Base-by-base conservation (phyloP, 2,329 filamentous ascomycete species). In the Raffaelea ambrosiae region DNA sequence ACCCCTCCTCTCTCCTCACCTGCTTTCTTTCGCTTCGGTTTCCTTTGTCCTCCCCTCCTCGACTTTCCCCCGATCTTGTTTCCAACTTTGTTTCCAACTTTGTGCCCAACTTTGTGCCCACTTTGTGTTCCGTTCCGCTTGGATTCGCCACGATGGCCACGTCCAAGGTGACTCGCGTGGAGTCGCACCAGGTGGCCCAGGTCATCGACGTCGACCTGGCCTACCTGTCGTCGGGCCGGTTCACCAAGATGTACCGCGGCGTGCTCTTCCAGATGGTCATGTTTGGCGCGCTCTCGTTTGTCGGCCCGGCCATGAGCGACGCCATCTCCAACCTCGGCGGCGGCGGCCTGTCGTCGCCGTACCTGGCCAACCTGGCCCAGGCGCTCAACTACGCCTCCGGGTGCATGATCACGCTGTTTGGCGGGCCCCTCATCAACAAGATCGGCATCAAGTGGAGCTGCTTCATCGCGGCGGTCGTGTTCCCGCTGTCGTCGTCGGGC, bases 341-440 rank as follows among this genome's bases (percentile, higher is more conserved):
- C 46, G 46, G 46, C 40, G 46, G 46, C 13, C 40, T 43, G 46
- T 26, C 40, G 11, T 20, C 33, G 19, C 36, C 36, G 41, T 41
- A 40, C 44, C 26, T 40, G 39, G 47, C 47, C 29, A 46, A 39
- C 40, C n/a, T n/a, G n/a, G n/a, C n/a, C n/a, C n/a, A 40, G 23
- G 40, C 44, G 44, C 36, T 46, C 33, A 38, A 40, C 22, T 46
- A 40, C 20, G 36, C 36, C n/a, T n/a, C n/a, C n/a, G n/a, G n/a
- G n/a, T n/a, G n/a, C n/a, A n/a, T n/a, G n/a, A n/a, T 47, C 18
- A 36, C 29, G 19, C 33, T 47, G 3, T 43, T 47, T 38, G 46
- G 46, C 31, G 40, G 21, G 3, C 46, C 46, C 39, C 20, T 47
- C 13, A 38, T 47, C 40, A 47, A 47, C 45, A 47, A 47, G 40